Evolutionary conservation across 192 early-diverging fungal genomes (phyloP).

Genomic region (Umbelopsis sp.): DNA sequence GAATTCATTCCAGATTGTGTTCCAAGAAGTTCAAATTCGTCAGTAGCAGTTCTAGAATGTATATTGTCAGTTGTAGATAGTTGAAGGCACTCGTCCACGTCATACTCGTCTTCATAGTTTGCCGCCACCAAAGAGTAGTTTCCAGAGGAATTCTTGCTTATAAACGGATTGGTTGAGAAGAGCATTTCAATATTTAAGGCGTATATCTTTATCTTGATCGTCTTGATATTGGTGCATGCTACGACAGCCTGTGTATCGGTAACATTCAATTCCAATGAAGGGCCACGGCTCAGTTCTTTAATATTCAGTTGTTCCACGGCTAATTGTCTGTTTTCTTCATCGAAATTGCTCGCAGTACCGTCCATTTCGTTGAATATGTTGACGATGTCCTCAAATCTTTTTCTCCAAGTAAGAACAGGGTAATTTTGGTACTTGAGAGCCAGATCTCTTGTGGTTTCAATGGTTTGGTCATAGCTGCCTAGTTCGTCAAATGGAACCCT

Average conservation of each 20-base stretch:
- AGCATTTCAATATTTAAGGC: conserved; percentile 50
- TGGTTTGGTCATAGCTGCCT: conserved; percentile 12
- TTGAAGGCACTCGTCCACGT: neutral
- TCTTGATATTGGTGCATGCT: conserved; percentile 34
- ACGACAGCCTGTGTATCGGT: conserved; percentile 36
- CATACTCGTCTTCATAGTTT: conserved; percentile 32
- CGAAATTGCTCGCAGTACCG: neutral
- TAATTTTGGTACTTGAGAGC: conserved; percentile 38
- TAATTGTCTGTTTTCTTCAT: neutral
- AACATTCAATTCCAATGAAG: conserved; percentile 44
- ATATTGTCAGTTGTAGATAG: neutral
- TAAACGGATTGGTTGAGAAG: conserved; percentile 49
- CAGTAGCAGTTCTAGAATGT: neutral
- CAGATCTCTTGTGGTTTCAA: conserved; percentile 26
- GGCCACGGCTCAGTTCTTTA: conserved; percentile 26
- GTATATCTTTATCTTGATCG: conserved; percentile 44
- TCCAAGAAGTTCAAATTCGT: conserved; percentile 22
- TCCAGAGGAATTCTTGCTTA: conserved; percentile 15
- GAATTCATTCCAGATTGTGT: neutral
- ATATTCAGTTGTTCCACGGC: neutral
- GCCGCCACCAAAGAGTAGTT: conserved; percentile 44
- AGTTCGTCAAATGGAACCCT: conserved; percentile 30
- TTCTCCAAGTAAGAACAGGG: conserved; percentile 42
- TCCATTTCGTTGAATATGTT: conserved; percentile 38
- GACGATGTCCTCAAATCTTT: conserved; percentile 41